phyloP scores from a whole-genome alignment of 2,329 filamentous ascomycete species.

The Harringtonia aguacate region DNA sequence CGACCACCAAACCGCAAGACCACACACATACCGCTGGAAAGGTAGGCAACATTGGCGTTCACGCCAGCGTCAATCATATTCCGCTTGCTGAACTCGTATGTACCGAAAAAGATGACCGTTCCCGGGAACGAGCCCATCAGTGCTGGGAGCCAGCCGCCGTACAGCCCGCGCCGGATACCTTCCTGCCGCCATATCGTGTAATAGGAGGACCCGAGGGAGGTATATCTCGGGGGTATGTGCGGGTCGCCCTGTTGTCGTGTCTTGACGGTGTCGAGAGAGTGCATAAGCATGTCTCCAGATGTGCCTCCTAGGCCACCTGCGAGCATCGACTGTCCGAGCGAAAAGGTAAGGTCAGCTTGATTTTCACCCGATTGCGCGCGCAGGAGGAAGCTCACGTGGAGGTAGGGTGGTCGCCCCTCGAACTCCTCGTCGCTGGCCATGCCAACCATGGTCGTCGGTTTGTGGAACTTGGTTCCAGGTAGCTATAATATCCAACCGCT shows the following conservation, averaged over 20 bases:
- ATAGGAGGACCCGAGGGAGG: slow-evolving; percentile 82
- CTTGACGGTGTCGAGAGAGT: slow-evolving; percentile 97
- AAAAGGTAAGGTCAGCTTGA: not conserved
- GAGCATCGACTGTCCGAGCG: slow-evolving; percentile 79
- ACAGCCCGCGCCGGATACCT: slow-evolving; percentile 73
- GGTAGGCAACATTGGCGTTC: slow-evolving; percentile 73
- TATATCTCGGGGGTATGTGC: slow-evolving; percentile 85
- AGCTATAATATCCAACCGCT: slow-evolving; percentile 5
- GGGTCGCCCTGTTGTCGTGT: slow-evolving; percentile 96
- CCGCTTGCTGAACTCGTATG: slow-evolving; percentile 92
- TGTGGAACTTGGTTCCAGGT: slow-evolving; percentile 1
- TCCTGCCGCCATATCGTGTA: slow-evolving; percentile 89
- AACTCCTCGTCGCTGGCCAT: slow-evolving; percentile 32
- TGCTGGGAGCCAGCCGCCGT: slow-evolving; percentile 87
- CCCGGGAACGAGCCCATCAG: slow-evolving; percentile 88
- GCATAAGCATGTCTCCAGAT: slow-evolving; percentile 95
- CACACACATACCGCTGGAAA: slow-evolving; percentile 57
- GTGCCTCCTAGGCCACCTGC: slow-evolving; percentile 88
- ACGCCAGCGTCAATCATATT: slow-evolving; percentile 76
- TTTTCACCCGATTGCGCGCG: too few species aligned
- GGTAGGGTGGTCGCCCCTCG: slow-evolving; percentile 49
- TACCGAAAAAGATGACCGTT: slow-evolving; percentile 90
- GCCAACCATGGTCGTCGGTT: slow-evolving; percentile 12
- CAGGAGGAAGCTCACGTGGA: slow-evolving; percentile 26
- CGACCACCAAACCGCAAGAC: not conserved